Evolutionary conservation across 495 filamentous ascomycete species (phyloP).

Genomic region (Cercophora scortea): DNA sequence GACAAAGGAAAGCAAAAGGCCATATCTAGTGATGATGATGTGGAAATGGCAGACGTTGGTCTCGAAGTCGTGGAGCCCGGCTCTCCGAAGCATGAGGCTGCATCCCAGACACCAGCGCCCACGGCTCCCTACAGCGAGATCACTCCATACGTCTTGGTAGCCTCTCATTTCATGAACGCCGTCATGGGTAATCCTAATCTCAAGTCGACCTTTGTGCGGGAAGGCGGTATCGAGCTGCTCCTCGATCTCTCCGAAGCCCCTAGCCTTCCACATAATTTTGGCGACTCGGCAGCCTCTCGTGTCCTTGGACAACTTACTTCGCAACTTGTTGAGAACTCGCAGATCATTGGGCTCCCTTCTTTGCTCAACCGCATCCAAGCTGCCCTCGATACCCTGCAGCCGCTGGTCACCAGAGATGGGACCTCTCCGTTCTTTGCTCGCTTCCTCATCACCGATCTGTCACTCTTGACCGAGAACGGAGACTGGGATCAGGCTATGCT

Average conservation of each 20-base stretch:
- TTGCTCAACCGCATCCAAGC: slow-evolving; percentile 64
- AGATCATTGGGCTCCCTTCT: slow-evolving; percentile 73
- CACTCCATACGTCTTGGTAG: slow-evolving; percentile 63
- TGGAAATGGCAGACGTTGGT: slow-evolving; percentile 51
- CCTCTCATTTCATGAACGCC: slow-evolving; percentile 65
- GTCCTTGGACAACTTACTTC: slow-evolving; percentile 68
- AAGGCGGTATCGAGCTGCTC: slow-evolving; percentile 75
- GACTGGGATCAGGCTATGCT: slow-evolving; percentile 22
- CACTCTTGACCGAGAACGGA: slow-evolving; percentile 18
- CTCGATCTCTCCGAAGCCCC: slow-evolving; percentile 75
- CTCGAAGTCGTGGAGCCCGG: neutral
- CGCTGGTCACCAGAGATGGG: slow-evolving; percentile 44
- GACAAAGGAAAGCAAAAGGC: slow-evolving; percentile 35
- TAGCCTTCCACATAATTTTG: slow-evolving; percentile 68
- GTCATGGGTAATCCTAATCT: slow-evolving; percentile 72
- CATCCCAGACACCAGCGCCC: neutral
- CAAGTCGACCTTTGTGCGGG: slow-evolving; percentile 66
- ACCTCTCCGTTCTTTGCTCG: slow-evolving; percentile 52
- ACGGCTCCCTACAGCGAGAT: slow-evolving; percentile 18
- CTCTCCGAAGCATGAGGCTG: slow-evolving; percentile 1
- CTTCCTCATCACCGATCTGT: slow-evolving; percentile 30
- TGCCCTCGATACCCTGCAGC: slow-evolving; percentile 57
- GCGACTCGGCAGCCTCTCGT: slow-evolving; percentile 53
- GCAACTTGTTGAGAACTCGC: slow-evolving; percentile 72
- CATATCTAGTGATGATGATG: slow-evolving; percentile 34